Conservation (phyloP, 2,329 filamentous ascomycete genomes). For the Orbilia javanica region DNA sequence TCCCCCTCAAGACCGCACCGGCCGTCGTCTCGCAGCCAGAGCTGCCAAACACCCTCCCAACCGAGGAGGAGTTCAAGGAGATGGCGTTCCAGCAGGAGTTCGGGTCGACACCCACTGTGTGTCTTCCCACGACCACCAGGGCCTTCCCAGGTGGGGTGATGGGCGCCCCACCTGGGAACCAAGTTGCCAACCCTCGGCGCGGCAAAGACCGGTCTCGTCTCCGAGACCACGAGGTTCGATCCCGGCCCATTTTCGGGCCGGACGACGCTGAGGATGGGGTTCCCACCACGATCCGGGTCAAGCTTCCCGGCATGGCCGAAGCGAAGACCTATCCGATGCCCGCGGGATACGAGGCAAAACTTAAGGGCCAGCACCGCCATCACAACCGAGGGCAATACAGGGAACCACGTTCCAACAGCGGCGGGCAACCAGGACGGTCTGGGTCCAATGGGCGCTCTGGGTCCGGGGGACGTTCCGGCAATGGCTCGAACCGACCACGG, state of each 20-base stretch:
- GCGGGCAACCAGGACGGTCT: slow-evolving; percentile 3
- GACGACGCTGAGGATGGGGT: not conserved
- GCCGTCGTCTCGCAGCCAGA: slow-evolving; percentile 18
- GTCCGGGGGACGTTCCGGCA: slow-evolving; percentile 1
- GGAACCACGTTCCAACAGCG: slow-evolving; percentile 24
- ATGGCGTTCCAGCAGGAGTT: slow-evolving; percentile 61
- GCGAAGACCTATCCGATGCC: slow-evolving; percentile 24
- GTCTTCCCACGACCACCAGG: slow-evolving; percentile 53
- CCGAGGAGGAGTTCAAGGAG: slow-evolving; percentile 61
- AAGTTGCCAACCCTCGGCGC: not conserved
- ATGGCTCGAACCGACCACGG: slow-evolving; percentile 13
- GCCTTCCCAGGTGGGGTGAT: not conserved
- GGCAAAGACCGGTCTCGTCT: slow-evolving; percentile 18
- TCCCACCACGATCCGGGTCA: slow-evolving; percentile 31
- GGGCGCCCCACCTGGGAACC: not conserved
- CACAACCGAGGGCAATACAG: slow-evolving; percentile 17
- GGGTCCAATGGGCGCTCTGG: not conserved
- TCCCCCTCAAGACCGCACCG: not conserved
- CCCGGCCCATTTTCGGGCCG: slow-evolving; percentile 7
- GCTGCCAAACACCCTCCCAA: slow-evolving; percentile 58
- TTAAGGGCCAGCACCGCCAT: slow-evolving; percentile 34
- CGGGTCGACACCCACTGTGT: slow-evolving; percentile 61
- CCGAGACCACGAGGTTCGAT: slow-evolving; percentile 28
- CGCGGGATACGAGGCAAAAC: slow-evolving; percentile 19
- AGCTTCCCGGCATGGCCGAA: slow-evolving; percentile 26